Conservation (phyloP, 169 alveolate genomes). For the Plasmodium coatneyi region DNA sequence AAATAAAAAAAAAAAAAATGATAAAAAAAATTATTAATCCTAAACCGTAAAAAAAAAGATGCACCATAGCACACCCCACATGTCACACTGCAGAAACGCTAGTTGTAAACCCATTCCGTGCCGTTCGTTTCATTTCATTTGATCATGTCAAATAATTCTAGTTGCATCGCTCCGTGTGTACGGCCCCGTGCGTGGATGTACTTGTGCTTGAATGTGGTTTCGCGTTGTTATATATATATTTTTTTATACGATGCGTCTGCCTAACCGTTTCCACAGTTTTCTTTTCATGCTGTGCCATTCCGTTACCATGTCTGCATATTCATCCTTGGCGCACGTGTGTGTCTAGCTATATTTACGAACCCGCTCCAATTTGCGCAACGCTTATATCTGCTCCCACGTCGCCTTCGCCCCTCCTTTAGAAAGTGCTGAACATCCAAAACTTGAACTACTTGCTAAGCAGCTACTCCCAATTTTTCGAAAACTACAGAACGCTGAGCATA, state of each 20-base stretch:
- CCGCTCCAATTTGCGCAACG: background rate
- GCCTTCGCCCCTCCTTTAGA: background rate
- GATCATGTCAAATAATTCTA: background rate
- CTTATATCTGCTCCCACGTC: background rate
- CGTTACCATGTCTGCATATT: background rate
- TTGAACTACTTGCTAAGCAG: background rate
- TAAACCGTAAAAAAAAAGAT: background rate
- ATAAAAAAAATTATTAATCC: background rate
- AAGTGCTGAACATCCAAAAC: conserved; percentile 21
- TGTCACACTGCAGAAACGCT: background rate
- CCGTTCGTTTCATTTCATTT: background rate
- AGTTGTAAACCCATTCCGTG: background rate
- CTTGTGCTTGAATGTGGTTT: background rate
- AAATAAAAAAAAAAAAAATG: background rate
- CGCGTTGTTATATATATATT: background rate
- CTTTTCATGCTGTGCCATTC: background rate
- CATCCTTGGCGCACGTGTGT: background rate
- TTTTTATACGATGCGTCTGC: background rate
- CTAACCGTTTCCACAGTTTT: background rate
- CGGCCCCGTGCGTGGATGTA: background rate
- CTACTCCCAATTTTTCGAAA: conserved; percentile 27
- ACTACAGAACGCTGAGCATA: conserved; percentile 16
- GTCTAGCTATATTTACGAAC: background rate
- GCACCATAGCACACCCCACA: background rate
- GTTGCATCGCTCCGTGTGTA: background rate